phyloP scores from a whole-genome alignment of 208 protist species.

The Acanthamoeba divionensis region DNA sequence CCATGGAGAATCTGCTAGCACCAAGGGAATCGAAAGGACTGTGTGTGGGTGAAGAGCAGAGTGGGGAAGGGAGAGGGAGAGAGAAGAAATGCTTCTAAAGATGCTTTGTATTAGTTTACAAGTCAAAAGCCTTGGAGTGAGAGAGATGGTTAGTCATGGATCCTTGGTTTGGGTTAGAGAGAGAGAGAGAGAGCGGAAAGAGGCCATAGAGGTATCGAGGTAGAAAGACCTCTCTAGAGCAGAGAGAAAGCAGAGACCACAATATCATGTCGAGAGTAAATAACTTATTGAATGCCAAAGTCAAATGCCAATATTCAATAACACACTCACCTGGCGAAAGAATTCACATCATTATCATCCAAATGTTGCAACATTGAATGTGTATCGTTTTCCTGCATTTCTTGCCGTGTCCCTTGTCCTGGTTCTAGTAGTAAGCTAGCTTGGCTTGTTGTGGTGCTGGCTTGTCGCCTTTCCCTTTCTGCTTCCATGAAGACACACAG shows the following conservation, averaged over 20 bases:
- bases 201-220: neutral
- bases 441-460: neutral
- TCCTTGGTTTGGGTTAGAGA: no score
- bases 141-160: no score
- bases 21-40: neutral
- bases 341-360: neutral
- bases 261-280: no score
- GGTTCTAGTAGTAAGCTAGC: neutral
- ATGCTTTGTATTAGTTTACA: no score
- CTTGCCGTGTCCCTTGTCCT: neutral
- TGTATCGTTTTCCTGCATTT: neutral
- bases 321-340: neutral
- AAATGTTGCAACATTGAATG: neutral
- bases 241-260: neutral
- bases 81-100: neutral
- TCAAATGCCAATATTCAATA: no score
- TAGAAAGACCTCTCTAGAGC: neutral
- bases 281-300: no score
- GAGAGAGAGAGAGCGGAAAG: no score
- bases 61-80: neutral
- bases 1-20: neutral
- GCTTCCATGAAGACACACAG: constrained; percentile 4
- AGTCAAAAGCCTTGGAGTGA: no score
- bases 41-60: neutral
- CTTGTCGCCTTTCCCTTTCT: neutral